Evolutionary conservation across 768 basidiomycete species (phyloP).

Genomic region (Amanita rimosa): DNA sequence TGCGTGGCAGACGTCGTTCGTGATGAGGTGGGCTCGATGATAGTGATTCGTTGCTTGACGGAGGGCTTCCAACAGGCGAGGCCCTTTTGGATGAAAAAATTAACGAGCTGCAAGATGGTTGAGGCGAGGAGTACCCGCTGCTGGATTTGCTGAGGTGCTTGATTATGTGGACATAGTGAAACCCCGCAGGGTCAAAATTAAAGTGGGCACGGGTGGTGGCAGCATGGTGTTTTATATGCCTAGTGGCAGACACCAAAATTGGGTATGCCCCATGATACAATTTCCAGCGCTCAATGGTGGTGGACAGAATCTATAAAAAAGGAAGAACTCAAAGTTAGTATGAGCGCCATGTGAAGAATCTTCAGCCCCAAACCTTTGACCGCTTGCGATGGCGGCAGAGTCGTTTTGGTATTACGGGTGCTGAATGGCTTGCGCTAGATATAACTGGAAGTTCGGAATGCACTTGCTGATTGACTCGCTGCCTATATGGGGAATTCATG

Average conservation of each 20-base stretch:
- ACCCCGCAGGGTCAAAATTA: background rate
- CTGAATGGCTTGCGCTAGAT: background rate
- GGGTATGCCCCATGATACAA: conserved; percentile 16
- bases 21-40: conserved; percentile 24
- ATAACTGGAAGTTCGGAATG: background rate
- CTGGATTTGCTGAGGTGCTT: conserved; percentile 20
- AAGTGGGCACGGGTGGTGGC: background rate
- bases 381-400: background rate
- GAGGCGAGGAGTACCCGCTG: conserved; percentile 40
- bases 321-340: conserved; percentile 10
- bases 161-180: background rate
- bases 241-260: conserved; percentile 14
- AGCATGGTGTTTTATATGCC: conserved; percentile 8
- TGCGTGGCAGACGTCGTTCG: conserved; percentile 33
- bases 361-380: conserved; percentile 9
- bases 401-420: background rate
- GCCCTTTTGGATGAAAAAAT: conserved; percentile 26
- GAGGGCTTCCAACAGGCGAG: conserved; percentile 28
- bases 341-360: conserved; percentile 4
- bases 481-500: conserved; percentile 3
- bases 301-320: conserved; percentile 10
- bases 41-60: conserved; percentile 30
- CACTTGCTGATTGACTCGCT: background rate
- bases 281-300: conserved; percentile 11
- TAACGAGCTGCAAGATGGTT: conserved; percentile 28